A percentile compares a stretch with the other conserved stretches of the same genome.
These are phyloP conservation scores for Arthrobotrys conoides DNA, from an alignment of 2,329 filamentous ascomycete genomes.

Conservation along the genomic window DNA sequence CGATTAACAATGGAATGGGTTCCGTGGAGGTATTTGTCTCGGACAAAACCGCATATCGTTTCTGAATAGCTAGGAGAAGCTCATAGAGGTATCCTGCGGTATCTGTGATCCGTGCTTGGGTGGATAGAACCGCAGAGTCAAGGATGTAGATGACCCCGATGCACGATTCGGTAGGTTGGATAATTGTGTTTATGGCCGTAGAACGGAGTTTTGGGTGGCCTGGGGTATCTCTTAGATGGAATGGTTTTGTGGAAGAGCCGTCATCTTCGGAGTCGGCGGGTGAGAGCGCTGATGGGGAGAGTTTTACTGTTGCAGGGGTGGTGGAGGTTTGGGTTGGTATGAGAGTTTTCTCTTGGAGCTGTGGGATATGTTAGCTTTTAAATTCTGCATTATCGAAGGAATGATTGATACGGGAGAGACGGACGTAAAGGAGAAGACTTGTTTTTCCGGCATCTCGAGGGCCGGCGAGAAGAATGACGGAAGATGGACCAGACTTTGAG, in stretches of 20 bases:
- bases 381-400: neutral
- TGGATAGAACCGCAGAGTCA: slow-evolving; percentile 78
- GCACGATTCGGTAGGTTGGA: slow-evolving; percentile 66
- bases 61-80: slow-evolving; percentile 85
- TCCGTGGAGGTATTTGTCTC: slow-evolving; percentile 75
- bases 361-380: slow-evolving; percentile 5
- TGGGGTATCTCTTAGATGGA: slow-evolving; percentile 77
- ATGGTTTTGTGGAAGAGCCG: slow-evolving; percentile 11
- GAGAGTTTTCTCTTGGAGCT: slow-evolving; percentile 58
- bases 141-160: slow-evolving; percentile 86
- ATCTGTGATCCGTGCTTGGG: slow-evolving; percentile 69
- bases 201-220: slow-evolving; percentile 94
- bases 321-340: slow-evolving; percentile 55
- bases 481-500: slow-evolving; percentile 41
- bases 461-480: slow-evolving; percentile 42
- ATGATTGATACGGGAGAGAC: neutral
- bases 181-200: slow-evolving; percentile 73
- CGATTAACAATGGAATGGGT: slow-evolving; percentile 78
- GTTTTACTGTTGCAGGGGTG: slow-evolving; percentile 38
- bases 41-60: slow-evolving; percentile 72
- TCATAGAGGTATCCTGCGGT: slow-evolving; percentile 91
- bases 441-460: slow-evolving; percentile 59
- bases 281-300: slow-evolving; percentile 36
- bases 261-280: slow-evolving; percentile 37
- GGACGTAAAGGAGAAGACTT: slow-evolving; percentile 48